Conservation (phyloP, 2,329 filamentous ascomycete genomes). For the Claviceps quebecensis region DNA sequence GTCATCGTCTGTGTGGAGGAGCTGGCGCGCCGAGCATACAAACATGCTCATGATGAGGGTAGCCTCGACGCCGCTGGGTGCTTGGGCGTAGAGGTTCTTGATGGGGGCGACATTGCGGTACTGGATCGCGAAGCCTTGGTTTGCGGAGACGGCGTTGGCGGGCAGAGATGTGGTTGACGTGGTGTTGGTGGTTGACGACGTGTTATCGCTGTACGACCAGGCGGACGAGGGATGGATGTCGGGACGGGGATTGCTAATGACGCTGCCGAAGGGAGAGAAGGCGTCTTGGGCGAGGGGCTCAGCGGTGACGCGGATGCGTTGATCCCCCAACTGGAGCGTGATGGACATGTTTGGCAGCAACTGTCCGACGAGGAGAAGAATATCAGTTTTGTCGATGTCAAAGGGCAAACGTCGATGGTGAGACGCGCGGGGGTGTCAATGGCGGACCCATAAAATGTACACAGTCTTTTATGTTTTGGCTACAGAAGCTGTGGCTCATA, state of each 20-base stretch:
- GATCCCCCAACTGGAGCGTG: constrained; percentile 12
- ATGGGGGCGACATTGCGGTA: constrained; percentile 68
- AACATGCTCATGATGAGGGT: constrained; percentile 74
- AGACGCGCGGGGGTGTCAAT: neutral
- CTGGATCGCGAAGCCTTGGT: constrained; percentile 82
- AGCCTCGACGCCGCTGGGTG: constrained; percentile 36
- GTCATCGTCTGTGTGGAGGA: constrained; percentile 8
- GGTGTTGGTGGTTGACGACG: constrained; percentile 16
- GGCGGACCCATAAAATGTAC: neutral
- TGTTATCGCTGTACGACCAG: constrained; percentile 24
- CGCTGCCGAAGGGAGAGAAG: constrained; percentile 72
- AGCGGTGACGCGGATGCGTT: constrained; percentile 32
- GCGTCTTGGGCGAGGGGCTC: constrained; percentile 51
- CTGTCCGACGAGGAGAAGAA: neutral
- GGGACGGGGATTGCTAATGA: constrained; percentile 59
- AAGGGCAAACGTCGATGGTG: neutral
- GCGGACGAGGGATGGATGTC: constrained; percentile 34
- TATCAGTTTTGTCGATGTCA: neutral
- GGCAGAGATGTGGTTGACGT: neutral
- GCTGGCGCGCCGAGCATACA: constrained; percentile 44
- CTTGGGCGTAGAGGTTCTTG: constrained; percentile 53
- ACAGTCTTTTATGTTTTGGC: too few species aligned
- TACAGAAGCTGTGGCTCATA: neutral
- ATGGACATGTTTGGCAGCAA: constrained; percentile 13
- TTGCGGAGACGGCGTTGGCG: constrained; percentile 44